These are phyloP conservation scores for Berberis vulgaris DNA, from an alignment of 164 flowering plant species.

Conservation along the genomic window DNA sequence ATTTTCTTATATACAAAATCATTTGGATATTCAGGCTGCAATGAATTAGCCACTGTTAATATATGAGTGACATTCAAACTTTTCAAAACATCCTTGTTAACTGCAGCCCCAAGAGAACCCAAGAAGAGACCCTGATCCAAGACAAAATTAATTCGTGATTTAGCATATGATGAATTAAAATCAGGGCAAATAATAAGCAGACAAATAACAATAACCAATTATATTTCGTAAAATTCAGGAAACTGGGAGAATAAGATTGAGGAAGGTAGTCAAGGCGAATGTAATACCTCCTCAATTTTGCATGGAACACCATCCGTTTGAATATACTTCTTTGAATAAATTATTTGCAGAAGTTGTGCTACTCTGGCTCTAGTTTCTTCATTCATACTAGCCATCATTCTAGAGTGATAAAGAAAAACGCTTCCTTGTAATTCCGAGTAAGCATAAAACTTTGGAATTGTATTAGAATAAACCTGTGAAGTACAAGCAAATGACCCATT, in stretches of 20 bases:
- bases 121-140: conserved; percentile 60
- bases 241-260: neutral
- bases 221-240: neutral
- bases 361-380: conserved; percentile 22
- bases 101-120: conserved; percentile 84
- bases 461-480: too few species aligned
- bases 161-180: neutral
- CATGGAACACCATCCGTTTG: conserved; percentile 46
- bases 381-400: conserved; percentile 37
- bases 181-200: neutral
- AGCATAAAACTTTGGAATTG: too few species aligned
- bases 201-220: neutral
- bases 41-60: conserved; percentile 45
- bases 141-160: neutral
- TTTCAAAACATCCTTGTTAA: conserved; percentile 46
- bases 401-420: too few species aligned
- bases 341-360: conserved; percentile 26
- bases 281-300: conserved; percentile 63
- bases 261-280: neutral
- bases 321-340: conserved; percentile 22
- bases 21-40: conserved; percentile 35
- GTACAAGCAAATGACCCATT: too few species aligned
- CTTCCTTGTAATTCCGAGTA: too few species aligned
- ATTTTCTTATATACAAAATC: conserved; percentile 58
- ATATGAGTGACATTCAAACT: conserved; percentile 63